Conservation (phyloP, 192 early-diverging fungal species). For the Coemansia sp. region DNA sequence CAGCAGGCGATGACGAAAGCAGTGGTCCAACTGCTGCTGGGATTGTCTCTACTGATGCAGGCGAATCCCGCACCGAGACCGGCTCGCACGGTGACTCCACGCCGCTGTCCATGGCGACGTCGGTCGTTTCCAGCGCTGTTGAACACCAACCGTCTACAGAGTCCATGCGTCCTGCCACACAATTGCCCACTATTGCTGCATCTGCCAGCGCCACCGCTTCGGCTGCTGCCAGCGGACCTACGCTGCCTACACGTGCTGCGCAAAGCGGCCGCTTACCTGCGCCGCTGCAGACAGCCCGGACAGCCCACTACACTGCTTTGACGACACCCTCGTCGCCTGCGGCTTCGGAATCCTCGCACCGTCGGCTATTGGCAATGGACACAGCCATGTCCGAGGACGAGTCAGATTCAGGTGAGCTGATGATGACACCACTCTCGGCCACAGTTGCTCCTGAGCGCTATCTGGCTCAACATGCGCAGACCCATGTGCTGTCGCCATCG, state of each 20-base stretch:
- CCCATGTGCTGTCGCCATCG: not conserved
- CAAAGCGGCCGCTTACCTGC: constrained; percentile 37
- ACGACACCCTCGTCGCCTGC: constrained; percentile 31
- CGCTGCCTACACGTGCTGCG: constrained; percentile 23
- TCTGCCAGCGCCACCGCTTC: constrained; percentile 13
- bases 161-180: not conserved
- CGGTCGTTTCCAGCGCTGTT: not conserved
- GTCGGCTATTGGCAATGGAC: constrained; percentile 8
- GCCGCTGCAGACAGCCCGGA: constrained; percentile 21
- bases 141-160: constrained; percentile 7
- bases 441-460: not conserved
- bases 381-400: constrained; percentile 2
- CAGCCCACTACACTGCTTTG: constrained; percentile 21
- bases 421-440: constrained; percentile 8
- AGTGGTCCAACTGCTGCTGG: not conserved
- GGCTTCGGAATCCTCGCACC: not conserved
- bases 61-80: not conserved
- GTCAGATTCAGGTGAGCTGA: constrained; percentile 21
- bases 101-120: not conserved
- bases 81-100: constrained; percentile 4
- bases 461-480: not conserved
- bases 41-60: not conserved
- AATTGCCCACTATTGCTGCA: constrained; percentile 16
- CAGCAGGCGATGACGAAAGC: not conserved
- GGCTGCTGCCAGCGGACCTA: constrained; percentile 17